Evolutionary conservation across 352 stramenopile species (phyloP).

Genomic region (Aphanomyces stellatus): DNA sequence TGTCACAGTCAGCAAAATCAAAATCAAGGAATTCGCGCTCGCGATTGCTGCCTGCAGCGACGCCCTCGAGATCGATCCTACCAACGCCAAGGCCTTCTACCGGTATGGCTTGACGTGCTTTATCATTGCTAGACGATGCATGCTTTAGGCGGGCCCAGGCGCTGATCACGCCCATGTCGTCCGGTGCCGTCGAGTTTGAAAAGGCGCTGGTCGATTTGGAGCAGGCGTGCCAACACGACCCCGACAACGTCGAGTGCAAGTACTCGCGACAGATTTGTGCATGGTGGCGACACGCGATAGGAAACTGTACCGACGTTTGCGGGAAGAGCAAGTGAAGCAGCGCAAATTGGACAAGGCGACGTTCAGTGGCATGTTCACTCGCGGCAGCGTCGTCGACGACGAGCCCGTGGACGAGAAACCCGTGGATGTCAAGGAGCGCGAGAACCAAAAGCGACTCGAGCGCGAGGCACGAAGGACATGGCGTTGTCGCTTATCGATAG

Average conservation of each 20-base stretch:
- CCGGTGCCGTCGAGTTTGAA: conserved; percentile 67
- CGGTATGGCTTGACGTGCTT: conserved; percentile 23
- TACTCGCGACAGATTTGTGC: background rate
- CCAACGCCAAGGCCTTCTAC: conserved; percentile 74
- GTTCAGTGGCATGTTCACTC: conserved; percentile 78
- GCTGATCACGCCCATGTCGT: conserved; percentile 63
- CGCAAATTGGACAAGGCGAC: conserved; percentile 57
- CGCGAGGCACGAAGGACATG: too few species aligned
- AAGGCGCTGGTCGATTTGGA: conserved; percentile 62
- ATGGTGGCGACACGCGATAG: background rate
- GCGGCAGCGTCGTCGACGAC: conserved; percentile 53
- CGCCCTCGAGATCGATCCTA: conserved; percentile 43
- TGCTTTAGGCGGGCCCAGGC: conserved; percentile 49
- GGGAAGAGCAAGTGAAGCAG: conserved; percentile 56
- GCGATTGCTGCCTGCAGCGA: conserved; percentile 69
- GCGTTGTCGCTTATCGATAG: too few species aligned
- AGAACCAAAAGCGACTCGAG: conserved; percentile 36
- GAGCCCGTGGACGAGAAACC: conserved; percentile 1
- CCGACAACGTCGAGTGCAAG: conserved; percentile 46
- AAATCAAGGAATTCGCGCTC: conserved; percentile 50
- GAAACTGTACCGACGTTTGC: conserved; percentile 57
- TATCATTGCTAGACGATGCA: background rate
- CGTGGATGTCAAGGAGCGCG: conserved; percentile 23
- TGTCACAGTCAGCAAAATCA: conserved; percentile 51
- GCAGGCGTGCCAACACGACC: conserved; percentile 49